phyloP scores from a whole-genome alignment of 1,139 yeast species.

The Geotrichum citri-aurantii region DNA sequence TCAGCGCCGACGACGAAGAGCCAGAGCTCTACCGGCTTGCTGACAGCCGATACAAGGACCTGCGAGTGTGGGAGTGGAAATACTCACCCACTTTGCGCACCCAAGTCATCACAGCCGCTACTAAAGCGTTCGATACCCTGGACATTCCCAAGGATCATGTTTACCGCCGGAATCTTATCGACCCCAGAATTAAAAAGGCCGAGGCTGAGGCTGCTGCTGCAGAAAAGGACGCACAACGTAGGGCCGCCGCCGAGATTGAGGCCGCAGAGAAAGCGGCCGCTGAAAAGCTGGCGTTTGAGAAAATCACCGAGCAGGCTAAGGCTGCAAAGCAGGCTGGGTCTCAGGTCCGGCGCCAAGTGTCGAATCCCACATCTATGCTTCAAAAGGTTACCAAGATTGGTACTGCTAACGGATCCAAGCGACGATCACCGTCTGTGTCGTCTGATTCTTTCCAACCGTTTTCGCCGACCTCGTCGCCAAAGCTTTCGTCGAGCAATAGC shows the following conservation, averaged over 20 bases:
- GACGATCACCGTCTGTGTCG: conserved; percentile 4
- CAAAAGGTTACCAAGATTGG: conserved; percentile 10
- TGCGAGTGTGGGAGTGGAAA: conserved; percentile 38
- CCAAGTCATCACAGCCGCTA: conserved; percentile 30
- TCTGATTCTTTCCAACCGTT: not conserved
- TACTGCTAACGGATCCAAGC: not conserved
- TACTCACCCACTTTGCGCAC: conserved; percentile 33
- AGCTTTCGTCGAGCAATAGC: not conserved
- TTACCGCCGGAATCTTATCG: conserved; percentile 31
- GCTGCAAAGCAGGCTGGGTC: not conserved
- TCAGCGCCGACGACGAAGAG: not conserved
- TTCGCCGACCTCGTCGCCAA: not conserved
- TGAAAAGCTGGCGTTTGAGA: conserved; percentile 10
- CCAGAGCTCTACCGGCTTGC: conserved; percentile 22
- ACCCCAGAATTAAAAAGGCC: conserved; percentile 28
- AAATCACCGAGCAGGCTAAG: not conserved
- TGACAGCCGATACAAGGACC: conserved; percentile 32
- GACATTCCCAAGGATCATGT: conserved; percentile 30
- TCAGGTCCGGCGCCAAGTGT: not conserved
- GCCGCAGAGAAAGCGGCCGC: conserved; percentile 14
- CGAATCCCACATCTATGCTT: conserved; percentile 1
- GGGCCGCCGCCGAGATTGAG: conserved; percentile 12
- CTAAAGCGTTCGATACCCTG: conserved; percentile 33
- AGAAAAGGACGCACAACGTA: conserved; percentile 7
- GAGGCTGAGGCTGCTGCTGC: conserved; percentile 13